Conservation (phyloP, 2,329 filamentous ascomycete genomes). For the Exophiala sideris region DNA sequence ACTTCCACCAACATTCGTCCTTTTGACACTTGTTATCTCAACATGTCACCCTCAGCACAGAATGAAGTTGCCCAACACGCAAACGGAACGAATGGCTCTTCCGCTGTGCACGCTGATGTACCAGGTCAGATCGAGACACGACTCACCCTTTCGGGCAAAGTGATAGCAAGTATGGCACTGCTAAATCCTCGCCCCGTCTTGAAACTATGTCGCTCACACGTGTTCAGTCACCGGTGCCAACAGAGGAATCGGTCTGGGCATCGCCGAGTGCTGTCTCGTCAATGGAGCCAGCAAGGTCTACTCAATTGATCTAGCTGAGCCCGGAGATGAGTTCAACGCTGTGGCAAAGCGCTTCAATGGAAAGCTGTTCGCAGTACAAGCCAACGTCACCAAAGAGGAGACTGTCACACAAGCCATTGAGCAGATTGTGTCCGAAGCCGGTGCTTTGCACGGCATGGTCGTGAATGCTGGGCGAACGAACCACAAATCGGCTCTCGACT, state of each 20-base stretch:
- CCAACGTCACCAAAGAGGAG: slow-evolving; percentile 15
- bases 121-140: too few species aligned
- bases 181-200: too few species aligned
- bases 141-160: too few species aligned
- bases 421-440: slow-evolving; percentile 7
- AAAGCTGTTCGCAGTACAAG: slow-evolving; percentile 8
- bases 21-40: too few species aligned
- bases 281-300: slow-evolving; percentile 43
- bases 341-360: slow-evolving; percentile 40
- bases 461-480: slow-evolving; percentile 36
- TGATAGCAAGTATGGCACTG: too few species aligned
- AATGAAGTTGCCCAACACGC: too few species aligned
- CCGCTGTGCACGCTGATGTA: too few species aligned
- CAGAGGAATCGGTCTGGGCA: slow-evolving; percentile 46
- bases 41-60: too few species aligned
- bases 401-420: slow-evolving; percentile 12
- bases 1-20: too few species aligned
- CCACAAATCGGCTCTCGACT: slow-evolving; percentile 47
- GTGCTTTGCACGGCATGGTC: slow-evolving; percentile 19
- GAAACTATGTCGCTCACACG: too few species aligned
- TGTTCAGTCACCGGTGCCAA: slow-evolving; percentile 41
- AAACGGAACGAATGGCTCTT: too few species aligned
- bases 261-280: slow-evolving; percentile 47
- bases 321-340: slow-evolving; percentile 34
- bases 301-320: slow-evolving; percentile 41